Base-by-base conservation (phyloP, 208 protist genomes). In the Acanthamoeba healyi region DNA sequence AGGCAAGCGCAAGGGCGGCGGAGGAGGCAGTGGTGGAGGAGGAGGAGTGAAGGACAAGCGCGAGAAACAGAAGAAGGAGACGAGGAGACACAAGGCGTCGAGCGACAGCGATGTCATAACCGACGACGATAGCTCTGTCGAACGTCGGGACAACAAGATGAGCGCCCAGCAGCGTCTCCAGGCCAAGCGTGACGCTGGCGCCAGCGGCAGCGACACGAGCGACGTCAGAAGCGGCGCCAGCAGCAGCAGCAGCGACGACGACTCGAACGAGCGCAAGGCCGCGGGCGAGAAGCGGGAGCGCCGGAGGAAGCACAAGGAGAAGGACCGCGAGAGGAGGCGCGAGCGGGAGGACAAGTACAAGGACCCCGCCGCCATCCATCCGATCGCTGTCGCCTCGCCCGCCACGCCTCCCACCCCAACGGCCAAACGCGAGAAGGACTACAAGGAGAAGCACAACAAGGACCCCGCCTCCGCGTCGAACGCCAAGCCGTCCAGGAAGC, bases 281-380 rank as follows among this genome's bases (percentile, higher is more conserved):
- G 36, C 4, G 22, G 10, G 7, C n/a, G 58, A 67, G 58, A 67
- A 67, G 58, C 22, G 58, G 34, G 70, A 79, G 34, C 70, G 70
- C 36, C 15, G 70, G 36, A 38, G 36, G 70, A 79, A 79, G 36
- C 32, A 79, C 15, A 42, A n/a, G 70, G 70, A 79, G 22, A 79
- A 46, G 38, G 70, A 79, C 70, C 70, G 70, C 70, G 38, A 79
- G 36, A 0, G 70, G 34, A 2, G 38, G 32, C 12, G 70, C 0
- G 58, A 67, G 58, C 58, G 58, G n/a, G 70, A 79, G 36, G 70
- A 79, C 70, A 79, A 79, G 70, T 79, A 79, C 70, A 32, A 72
- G 63, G 34, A 79, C 70, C 4, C 32, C 0, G 38, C 34, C 70
- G 0, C 26, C 7, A 22, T 0, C 5, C 58, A 34, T 7, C 58